Conservation (phyloP, 495 filamentous ascomycete genomes). For the Symbiotaphrina buchneri region DNA sequence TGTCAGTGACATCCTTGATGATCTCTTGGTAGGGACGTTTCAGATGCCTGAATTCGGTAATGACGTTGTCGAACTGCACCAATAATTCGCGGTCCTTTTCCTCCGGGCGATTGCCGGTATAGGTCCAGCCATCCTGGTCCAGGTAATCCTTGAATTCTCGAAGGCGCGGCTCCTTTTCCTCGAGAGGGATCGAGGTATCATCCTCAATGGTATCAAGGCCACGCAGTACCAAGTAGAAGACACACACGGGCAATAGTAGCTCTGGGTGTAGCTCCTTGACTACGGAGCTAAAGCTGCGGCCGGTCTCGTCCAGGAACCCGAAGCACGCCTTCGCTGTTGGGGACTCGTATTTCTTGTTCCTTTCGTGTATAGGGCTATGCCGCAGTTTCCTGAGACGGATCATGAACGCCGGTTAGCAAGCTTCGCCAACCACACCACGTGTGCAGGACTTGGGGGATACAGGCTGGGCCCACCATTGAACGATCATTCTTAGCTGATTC, state of each 20-base stretch:
- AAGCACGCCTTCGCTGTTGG: conserved; percentile 60
- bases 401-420: background rate
- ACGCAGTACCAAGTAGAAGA: conserved; percentile 88
- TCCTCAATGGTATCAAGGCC: conserved; percentile 94
- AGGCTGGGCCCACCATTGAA: no score
- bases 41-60: conserved; percentile 72
- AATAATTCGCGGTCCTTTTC: conserved; percentile 89
- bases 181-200: conserved; percentile 76
- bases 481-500: no score
- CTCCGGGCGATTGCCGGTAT: conserved; percentile 59
- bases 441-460: no score
- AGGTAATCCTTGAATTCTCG: conserved; percentile 57
- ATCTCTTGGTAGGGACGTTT: conserved; percentile 67
- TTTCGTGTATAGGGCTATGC: conserved; percentile 81
- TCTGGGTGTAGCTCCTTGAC: conserved; percentile 95
- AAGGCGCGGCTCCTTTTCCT: conserved; percentile 68
- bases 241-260: conserved; percentile 62
- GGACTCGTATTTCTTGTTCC: conserved; percentile 52
- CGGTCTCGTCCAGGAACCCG: conserved; percentile 66
- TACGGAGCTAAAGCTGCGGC: conserved; percentile 79
- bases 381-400: conserved; percentile 72
- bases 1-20: conserved; percentile 80
- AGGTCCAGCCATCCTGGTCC: conserved; percentile 76
- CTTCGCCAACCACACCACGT: no score
- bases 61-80: conserved; percentile 73